Evolutionary conservation across 208 protist genomes (phyloP), one percentile per base, ranked within the genome.

Genomic region (Leishmania lainsoni): DNA sequence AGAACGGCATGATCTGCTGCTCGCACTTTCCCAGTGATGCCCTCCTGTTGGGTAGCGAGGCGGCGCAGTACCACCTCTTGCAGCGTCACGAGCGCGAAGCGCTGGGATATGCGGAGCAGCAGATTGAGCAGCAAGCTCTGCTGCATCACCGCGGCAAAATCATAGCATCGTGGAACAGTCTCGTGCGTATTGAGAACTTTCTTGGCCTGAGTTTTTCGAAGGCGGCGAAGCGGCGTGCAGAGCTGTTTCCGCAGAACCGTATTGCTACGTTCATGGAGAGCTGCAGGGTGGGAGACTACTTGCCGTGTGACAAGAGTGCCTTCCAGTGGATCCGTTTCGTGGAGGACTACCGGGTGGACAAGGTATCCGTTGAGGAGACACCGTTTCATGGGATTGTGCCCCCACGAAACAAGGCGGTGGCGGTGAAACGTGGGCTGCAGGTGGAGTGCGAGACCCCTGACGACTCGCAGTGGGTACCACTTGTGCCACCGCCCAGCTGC

Each of bases 1-100:
- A 96, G 68, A 90, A 93, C 51, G 92, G 94, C 63, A 89, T 93
- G 79, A 81, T 88, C 17, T 96, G 90, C 82, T 92, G 89, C 72
- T 87, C 89, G 22, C 75, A 89, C 16, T 95, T 89, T 3, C 79
- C 87, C 8, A 80, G 79, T 17, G 91, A 95, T 78, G 77, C 87
- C 17, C 39, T 90, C 8, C 74, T 95, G 56, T 84, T 97, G 29
- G 86, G 89, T 39, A 91, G 87, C 76, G 87, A 91, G 63, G 92
- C 92, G 2, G 80, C 89, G 49, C 84, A 84, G 51, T 92, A 90
- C 77, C 94, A 97, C 86, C 80, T 96, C 17, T 78, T 93, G 75
- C 90, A 86, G 32, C 87, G 86, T 26, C 85, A 94, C 68, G 94
- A 95, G 80, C 86, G 91, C 17, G 90, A 94, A 65, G 85, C 89